phyloP scores from a whole-genome alignment of 2,329 filamentous ascomycete genomes.

The Penicillium expansum region DNA sequence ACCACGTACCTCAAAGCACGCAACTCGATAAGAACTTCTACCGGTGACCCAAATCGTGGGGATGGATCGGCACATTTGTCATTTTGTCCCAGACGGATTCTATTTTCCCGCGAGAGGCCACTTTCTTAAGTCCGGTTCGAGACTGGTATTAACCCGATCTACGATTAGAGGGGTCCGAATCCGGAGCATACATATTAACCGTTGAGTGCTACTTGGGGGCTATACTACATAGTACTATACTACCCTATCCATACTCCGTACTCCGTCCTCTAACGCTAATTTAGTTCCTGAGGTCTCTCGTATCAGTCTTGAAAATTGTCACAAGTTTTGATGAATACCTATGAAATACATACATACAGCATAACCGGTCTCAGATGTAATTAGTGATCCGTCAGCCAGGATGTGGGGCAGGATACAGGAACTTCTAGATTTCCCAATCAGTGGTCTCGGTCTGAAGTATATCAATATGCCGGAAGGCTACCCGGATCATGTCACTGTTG shows the following conservation, averaged over 20 bases:
- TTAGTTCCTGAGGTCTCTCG: slow-evolving; percentile 4
- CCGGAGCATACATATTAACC: slow-evolving; percentile 21
- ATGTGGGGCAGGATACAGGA: slow-evolving; percentile 26
- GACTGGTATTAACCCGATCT: slow-evolving; percentile 15
- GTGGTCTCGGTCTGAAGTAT: slow-evolving; percentile 33
- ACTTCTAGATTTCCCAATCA: slow-evolving; percentile 33
- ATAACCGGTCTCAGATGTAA: slow-evolving; percentile 1
- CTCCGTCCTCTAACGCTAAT: too few relatives aligned
- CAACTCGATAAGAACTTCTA: slow-evolving; percentile 16
- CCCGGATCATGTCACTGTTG: not conserved
- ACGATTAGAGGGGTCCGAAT: slow-evolving; percentile 25
- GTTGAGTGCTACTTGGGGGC: not conserved
- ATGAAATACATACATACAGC: not conserved
- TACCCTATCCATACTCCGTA: not conserved
- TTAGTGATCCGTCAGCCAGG: slow-evolving; percentile 21
- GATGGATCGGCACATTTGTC: slow-evolving; percentile 38
- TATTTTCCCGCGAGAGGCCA: slow-evolving; percentile 32
- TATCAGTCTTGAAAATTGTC: slow-evolving; percentile 5
- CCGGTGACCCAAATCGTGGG: slow-evolving; percentile 35
- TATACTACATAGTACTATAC: not conserved
- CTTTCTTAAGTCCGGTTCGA: slow-evolving; percentile 11
- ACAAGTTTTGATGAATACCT: not conserved
- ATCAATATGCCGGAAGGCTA: slow-evolving; percentile 15
- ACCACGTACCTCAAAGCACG: slow-evolving; percentile 6
- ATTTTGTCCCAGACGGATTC: slow-evolving; percentile 34